phyloP scores from a whole-genome alignment of 176 grass and related monocot species.

The Hordeum marinum region DNA sequence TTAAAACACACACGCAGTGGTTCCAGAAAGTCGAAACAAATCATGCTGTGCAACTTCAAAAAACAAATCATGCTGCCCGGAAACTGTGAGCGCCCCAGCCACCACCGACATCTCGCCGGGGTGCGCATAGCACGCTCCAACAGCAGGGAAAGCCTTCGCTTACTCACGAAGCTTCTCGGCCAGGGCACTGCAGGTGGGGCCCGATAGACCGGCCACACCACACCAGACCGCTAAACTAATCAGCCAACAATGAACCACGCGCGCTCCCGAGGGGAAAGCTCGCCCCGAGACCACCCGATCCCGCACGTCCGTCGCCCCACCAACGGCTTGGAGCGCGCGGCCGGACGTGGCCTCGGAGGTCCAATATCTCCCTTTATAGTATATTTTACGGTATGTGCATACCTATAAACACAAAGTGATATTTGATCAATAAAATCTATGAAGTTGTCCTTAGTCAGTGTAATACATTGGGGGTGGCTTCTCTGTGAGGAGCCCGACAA shows the following conservation, averaged over 20 bases:
- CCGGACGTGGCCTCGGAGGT: slow-evolving; percentile 11
- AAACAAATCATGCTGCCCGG: no score
- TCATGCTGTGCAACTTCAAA: no score
- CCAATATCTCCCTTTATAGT: no score
- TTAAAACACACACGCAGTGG: no score
- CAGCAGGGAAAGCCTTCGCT: background rate
- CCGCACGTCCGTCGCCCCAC: background rate
- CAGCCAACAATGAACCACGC: background rate
- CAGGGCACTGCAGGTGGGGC: background rate
- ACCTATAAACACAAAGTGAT: no score
- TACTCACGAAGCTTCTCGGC: slow-evolving; percentile 6
- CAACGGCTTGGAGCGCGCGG: background rate
- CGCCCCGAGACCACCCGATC: background rate
- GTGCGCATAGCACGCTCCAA: background rate
- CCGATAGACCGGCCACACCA: background rate
- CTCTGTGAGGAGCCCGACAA: no score
- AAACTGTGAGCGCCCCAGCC: no score
- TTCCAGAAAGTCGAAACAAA: no score
- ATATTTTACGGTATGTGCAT: no score
- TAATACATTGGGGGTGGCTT: no score
- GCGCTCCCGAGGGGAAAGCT: background rate
- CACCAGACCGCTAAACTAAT: background rate
- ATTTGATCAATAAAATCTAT: no score
- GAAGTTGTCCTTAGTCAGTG: no score
- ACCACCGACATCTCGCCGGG: background rate